These are phyloP conservation scores for Xylaria sp. DNA, from an alignment of 2,329 filamentous ascomycete genomes.

Conservation along the genomic window DNA sequence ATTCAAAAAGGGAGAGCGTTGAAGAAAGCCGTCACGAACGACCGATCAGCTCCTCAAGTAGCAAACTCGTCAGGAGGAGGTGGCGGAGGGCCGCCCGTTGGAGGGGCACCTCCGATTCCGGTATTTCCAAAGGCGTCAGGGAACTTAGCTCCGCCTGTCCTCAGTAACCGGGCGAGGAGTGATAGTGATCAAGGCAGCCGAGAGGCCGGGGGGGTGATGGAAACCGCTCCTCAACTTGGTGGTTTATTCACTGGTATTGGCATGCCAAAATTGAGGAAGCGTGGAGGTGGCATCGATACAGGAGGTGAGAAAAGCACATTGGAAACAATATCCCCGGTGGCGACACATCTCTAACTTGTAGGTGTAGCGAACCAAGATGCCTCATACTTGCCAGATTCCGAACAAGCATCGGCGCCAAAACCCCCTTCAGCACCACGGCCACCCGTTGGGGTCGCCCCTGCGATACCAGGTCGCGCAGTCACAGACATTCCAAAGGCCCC, in stretches of 20 bases:
- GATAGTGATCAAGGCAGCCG: slow-evolving; percentile 75
- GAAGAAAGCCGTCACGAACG: slow-evolving; percentile 89
- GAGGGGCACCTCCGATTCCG: slow-evolving; percentile 83
- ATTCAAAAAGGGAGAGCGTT: slow-evolving; percentile 81
- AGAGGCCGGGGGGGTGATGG: slow-evolving; percentile 49
- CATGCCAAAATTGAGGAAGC: slow-evolving; percentile 93
- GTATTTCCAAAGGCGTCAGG: slow-evolving; percentile 56
- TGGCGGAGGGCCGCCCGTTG: slow-evolving; percentile 65
- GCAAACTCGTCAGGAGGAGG: slow-evolving; percentile 57
- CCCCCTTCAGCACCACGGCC: slow-evolving; percentile 64
- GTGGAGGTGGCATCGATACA: slow-evolving; percentile 79
- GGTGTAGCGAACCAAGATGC: slow-evolving; percentile 66
- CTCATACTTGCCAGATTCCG: slow-evolving; percentile 82
- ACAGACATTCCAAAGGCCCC: slow-evolving; percentile 32
- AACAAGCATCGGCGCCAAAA: slow-evolving; percentile 61
- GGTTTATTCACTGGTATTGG: slow-evolving; percentile 92
- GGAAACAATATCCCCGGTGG: not conserved
- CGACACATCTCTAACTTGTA: slow-evolving; percentile 29
- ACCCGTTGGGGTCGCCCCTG: slow-evolving; percentile 64
- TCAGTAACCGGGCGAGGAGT: slow-evolving; percentile 75
- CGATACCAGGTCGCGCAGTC: slow-evolving; percentile 61
- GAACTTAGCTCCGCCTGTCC: slow-evolving; percentile 67
- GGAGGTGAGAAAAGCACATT: slow-evolving; percentile 54
- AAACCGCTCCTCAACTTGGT: slow-evolving; percentile 77
- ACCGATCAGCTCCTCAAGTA: slow-evolving; percentile 82